phyloP scores from a whole-genome alignment of 2,329 filamentous ascomycete species.

The Aureobasidium leucospermi region DNA sequence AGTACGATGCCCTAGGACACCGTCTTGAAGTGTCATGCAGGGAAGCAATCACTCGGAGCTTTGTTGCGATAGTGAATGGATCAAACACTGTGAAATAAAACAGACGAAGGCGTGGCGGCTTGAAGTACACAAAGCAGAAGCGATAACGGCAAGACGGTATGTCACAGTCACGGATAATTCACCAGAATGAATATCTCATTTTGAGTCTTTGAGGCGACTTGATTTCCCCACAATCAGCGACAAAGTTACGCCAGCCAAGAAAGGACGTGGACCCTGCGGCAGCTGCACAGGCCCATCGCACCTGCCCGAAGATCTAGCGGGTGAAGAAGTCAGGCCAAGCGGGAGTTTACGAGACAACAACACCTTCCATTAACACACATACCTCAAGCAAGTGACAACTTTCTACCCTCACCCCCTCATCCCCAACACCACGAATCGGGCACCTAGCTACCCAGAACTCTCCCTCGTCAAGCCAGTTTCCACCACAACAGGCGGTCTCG shows the following conservation, averaged over 20 bases:
- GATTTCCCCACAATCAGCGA: background rate
- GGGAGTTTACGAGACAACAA: slow-evolving; percentile 14
- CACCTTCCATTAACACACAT: slow-evolving; percentile 13
- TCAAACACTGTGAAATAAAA: no score
- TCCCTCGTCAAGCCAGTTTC: slow-evolving; percentile 45
- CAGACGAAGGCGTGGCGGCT: no score
- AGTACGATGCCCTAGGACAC: background rate
- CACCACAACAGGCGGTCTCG: slow-evolving; percentile 40
- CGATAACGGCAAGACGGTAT: no score
- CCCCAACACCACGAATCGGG: slow-evolving; percentile 23
- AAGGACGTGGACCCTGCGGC: slow-evolving; percentile 3
- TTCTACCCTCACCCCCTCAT: background rate
- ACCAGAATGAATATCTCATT: no score
- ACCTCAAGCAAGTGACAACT: slow-evolving; percentile 14
- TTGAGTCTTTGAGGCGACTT: background rate
- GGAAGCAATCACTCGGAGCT: no score
- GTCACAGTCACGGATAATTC: no score
- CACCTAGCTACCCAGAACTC: slow-evolving; percentile 47
- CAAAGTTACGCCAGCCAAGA: slow-evolving; percentile 7
- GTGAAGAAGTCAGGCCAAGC: slow-evolving; percentile 18
- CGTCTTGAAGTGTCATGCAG: slow-evolving; percentile 5
- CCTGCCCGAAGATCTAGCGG: slow-evolving; percentile 12
- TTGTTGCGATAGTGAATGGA: no score
- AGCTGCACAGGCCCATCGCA: slow-evolving; percentile 5
- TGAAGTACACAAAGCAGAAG: no score